A percentile compares a stretch with the other conserved stretches of the same genome.
Conservation (phyloP, 2,329 filamentous ascomycete species). For the Pestalotiopsis sp. region DNA sequence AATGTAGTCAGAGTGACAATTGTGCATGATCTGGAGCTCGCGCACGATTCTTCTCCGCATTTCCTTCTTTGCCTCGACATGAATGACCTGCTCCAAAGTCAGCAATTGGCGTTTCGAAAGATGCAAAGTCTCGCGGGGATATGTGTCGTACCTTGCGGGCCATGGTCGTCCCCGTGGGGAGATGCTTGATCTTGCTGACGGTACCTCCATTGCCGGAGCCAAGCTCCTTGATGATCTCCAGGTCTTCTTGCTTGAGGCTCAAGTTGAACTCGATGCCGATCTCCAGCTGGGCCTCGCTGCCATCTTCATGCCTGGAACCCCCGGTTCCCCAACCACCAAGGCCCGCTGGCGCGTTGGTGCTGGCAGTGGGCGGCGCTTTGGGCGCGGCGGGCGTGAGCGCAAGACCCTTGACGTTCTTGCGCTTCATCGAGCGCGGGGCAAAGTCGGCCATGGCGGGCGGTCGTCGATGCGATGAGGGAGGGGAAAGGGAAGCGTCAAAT, state of each 20-base stretch:
- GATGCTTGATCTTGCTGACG: conserved; percentile 96
- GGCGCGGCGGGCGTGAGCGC: conserved; percentile 80
- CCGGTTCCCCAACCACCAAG: conserved; percentile 44
- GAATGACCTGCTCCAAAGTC: conserved; percentile 73
- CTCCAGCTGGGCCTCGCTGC: conserved; percentile 69
- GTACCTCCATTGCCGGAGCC: conserved; percentile 96
- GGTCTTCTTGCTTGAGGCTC: conserved; percentile 86
- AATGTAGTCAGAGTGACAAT: conserved; percentile 95
- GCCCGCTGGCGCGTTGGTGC: conserved; percentile 66
- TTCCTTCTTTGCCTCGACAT: conserved; percentile 96
- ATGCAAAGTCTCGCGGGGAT: conserved; percentile 20
- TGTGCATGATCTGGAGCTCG: conserved; percentile 97
- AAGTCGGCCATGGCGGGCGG: conserved; percentile 62
- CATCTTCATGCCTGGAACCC: conserved; percentile 48
- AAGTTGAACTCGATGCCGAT: conserved; percentile 98
- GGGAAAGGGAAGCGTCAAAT: not conserved
- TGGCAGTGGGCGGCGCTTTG: conserved; percentile 71
- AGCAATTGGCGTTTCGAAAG: not conserved
- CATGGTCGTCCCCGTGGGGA: conserved; percentile 94
- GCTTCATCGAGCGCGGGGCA: conserved; percentile 84
- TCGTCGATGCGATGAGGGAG: conserved; percentile 8
- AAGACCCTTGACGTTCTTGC: conserved; percentile 98
- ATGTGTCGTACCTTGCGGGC: conserved; percentile 77
- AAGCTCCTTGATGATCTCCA: conserved; percentile 91
- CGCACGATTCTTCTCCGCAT: conserved; percentile 96